These are phyloP conservation scores for Eucalyptus sp. DNA, from an alignment of 345 rosid species.

Conservation along the genomic window DNA sequence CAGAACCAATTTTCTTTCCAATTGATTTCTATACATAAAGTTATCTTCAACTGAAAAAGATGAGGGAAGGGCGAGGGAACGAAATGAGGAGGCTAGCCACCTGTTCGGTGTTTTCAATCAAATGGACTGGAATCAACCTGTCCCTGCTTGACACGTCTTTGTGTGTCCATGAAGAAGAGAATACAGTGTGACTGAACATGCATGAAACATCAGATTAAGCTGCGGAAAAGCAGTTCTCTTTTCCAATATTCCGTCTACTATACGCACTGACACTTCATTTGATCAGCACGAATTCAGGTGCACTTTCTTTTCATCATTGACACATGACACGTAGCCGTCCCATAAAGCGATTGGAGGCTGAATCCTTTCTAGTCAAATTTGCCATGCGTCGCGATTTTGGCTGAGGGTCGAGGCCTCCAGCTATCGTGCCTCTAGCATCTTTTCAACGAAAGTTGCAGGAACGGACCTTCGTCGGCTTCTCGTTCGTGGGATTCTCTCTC, in stretches of 20 bases:
- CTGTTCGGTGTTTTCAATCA: not conserved
- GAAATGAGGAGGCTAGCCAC: not conserved
- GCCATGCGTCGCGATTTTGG: not conserved
- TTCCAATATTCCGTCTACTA: not conserved
- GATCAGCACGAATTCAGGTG: not conserved
- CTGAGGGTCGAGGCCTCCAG: not conserved
- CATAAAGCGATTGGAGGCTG: not conserved
- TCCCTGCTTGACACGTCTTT: not conserved
- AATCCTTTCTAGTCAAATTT: not conserved
- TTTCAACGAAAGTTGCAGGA: not conserved
- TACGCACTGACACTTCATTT: not conserved
- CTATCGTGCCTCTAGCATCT: not conserved
- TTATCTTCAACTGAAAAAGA: not conserved
- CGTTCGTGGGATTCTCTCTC: not conserved
- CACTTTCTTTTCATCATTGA: not conserved
- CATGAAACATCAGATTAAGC: not conserved
- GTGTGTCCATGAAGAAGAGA: not conserved
- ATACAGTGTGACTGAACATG: not conserved
- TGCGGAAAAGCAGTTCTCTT: not conserved
- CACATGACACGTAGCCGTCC: not conserved
- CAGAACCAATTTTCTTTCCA: not conserved
- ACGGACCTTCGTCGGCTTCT: not conserved
- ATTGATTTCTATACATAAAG: not conserved
- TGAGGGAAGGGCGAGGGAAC: not conserved
- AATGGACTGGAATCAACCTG: not conserved